Evolutionary conservation across 2,329 filamentous ascomycete species (phyloP).

Genomic region (Nigrograna mackinnonii): DNA sequence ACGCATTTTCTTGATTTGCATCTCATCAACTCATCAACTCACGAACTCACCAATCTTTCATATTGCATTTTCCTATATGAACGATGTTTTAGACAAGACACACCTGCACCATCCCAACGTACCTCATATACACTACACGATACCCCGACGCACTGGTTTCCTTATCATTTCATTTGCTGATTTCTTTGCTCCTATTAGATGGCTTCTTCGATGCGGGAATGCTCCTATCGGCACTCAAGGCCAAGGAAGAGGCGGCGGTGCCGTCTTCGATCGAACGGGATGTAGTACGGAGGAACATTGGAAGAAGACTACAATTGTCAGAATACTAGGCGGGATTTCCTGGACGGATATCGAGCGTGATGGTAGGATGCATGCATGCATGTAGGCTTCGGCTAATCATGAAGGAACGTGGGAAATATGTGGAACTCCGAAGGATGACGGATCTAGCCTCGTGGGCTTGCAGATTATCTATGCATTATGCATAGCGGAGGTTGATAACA

Average conservation of each 20-base stretch:
- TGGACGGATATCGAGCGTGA: no score
- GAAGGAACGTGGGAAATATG: no score
- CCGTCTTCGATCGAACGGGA: slow-evolving; percentile 61
- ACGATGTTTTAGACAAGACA: no score
- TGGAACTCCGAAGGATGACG: neutral
- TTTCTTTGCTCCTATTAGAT: slow-evolving; percentile 61
- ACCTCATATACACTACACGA: no score
- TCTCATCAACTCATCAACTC: no score
- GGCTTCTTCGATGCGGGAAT: slow-evolving; percentile 98
- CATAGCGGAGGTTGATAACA: no score
- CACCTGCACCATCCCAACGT: no score
- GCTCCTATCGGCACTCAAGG: slow-evolving; percentile 85
- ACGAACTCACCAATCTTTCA: no score
- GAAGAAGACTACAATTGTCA: slow-evolving; percentile 71
- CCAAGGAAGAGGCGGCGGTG: slow-evolving; percentile 59
- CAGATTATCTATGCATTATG: neutral
- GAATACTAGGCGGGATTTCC: no score
- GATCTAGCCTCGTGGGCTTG: neutral
- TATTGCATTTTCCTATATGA: no score
- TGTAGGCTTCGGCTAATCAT: no score
- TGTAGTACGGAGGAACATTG: slow-evolving; percentile 68
- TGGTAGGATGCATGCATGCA: neutral
- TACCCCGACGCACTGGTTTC: no score
- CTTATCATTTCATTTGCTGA: slow-evolving; percentile 22
- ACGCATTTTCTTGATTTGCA: slow-evolving; percentile 12